A percentile compares a stretch with the other conserved stretches of the same genome.
Conservation (phyloP, 352 stramenopile species). For the Pythium phragmiticola region DNA sequence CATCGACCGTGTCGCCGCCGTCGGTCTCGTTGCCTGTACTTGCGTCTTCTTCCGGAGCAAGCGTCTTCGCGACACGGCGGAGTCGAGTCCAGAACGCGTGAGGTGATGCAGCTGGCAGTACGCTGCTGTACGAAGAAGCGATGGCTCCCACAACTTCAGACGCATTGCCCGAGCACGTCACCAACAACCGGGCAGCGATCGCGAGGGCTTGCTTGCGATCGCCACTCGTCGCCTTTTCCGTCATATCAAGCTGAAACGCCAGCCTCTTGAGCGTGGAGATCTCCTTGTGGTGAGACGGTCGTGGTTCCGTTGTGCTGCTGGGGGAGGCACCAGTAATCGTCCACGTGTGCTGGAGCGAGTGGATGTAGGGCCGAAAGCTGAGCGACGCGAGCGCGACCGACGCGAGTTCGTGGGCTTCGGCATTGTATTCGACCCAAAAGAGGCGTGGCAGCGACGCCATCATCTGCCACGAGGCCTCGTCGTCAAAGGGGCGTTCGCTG, state of each 20-base stretch:
- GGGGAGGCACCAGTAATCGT: not conserved
- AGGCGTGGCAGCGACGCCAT: conserved; percentile 41
- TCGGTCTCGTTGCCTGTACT: not conserved
- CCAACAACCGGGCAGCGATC: not conserved
- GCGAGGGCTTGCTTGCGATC: not conserved
- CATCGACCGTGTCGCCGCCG: not conserved
- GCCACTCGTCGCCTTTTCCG: conserved; percentile 1
- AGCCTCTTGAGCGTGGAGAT: not conserved
- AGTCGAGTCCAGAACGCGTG: not conserved
- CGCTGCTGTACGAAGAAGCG: not conserved
- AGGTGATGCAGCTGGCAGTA: not conserved
- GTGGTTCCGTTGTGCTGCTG: not conserved
- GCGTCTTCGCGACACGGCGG: not conserved
- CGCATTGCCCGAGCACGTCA: not conserved
- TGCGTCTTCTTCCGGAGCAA: not conserved
- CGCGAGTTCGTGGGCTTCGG: conserved; percentile 34
- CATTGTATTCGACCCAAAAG: conserved; percentile 44
- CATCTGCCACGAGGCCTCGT: conserved; percentile 40
- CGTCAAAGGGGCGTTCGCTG: conserved; percentile 38
- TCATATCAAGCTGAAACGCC: not conserved
- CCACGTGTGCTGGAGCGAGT: conserved; percentile 33
- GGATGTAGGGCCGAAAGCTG: conserved; percentile 30
- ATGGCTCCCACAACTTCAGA: not conserved
- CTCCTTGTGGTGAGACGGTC: not conserved
- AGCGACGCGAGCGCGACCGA: conserved; percentile 36